phyloP scores from a whole-genome alignment of 306 rosid species.

The Prunus armeniaca region DNA sequence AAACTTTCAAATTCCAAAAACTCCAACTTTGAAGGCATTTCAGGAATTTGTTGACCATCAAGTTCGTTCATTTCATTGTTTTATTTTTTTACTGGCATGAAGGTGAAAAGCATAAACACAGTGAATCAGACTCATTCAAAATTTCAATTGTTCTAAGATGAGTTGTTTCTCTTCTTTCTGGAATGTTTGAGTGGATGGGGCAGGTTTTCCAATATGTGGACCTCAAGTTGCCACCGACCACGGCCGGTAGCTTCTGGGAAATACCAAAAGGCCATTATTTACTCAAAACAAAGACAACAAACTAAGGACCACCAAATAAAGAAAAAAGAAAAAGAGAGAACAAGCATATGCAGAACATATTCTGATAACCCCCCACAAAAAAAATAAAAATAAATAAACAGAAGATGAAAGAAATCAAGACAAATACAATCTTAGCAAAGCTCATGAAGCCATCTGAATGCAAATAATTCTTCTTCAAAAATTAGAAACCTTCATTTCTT shows the following conservation, averaged over 20 bases:
- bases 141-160: too few species aligned
- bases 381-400: not conserved
- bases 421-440: not conserved
- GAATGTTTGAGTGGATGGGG: too few species aligned
- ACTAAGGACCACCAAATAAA: not conserved
- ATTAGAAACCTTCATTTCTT: not conserved
- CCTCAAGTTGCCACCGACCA: not conserved
- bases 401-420: not conserved
- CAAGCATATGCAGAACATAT: not conserved
- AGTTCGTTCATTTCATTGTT: not conserved
- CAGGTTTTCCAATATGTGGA: not conserved
- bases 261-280: not conserved
- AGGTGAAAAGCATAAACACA: too few species aligned
- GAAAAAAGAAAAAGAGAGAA: not conserved
- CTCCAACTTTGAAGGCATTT: not conserved
- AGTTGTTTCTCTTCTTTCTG: too few species aligned
- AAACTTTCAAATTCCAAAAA: constrained; percentile 2
- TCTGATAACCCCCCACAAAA: not conserved
- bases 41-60: not conserved
- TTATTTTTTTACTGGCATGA: too few species aligned
- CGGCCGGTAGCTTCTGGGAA: too few species aligned
- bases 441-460: not conserved
- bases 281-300: not conserved
- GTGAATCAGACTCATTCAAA: not conserved
- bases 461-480: not conserved